These are phyloP conservation scores for Phytophthora chlamydospora DNA, from an alignment of 352 stramenopile genomes.

Conservation along the genomic window DNA sequence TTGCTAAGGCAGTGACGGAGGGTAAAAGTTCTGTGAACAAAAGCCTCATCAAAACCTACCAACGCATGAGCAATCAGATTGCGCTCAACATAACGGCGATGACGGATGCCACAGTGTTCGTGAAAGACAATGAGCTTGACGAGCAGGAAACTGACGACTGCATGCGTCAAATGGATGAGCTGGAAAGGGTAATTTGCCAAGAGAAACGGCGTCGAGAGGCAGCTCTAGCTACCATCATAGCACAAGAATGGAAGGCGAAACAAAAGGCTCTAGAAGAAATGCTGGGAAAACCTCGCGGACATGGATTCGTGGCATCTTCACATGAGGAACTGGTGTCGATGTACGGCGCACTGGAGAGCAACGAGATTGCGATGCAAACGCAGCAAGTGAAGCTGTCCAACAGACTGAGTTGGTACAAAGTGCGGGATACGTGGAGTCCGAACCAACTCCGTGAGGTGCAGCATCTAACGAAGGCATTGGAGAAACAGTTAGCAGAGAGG, in stretches of 20 bases:
- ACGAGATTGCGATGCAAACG: background rate
- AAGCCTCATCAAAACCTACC: slow-evolving; percentile 1
- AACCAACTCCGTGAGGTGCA: slow-evolving; percentile 1
- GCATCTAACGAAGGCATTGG: background rate
- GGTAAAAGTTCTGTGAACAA: background rate
- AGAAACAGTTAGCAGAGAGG: background rate
- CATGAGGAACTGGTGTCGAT: background rate
- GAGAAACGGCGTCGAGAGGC: slow-evolving; percentile 3
- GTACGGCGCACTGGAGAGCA: background rate
- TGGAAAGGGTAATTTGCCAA: background rate
- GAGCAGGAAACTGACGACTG: background rate
- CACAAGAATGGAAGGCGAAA: background rate
- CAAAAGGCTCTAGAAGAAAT: slow-evolving; percentile 1
- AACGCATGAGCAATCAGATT: slow-evolving; percentile 3
- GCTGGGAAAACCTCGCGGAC: background rate
- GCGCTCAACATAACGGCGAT: slow-evolving; percentile 1
- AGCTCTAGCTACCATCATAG: background rate
- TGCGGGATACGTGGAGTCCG: background rate
- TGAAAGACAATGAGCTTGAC: slow-evolving; percentile 2
- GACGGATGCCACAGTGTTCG: background rate
- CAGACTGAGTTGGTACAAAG: background rate
- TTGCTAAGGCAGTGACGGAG: background rate
- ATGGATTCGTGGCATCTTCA: background rate
- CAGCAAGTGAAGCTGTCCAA: slow-evolving; percentile 7
- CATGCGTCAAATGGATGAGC: background rate